Conservation (phyloP, 345 rosid species). For the Trapa incisa region DNA sequence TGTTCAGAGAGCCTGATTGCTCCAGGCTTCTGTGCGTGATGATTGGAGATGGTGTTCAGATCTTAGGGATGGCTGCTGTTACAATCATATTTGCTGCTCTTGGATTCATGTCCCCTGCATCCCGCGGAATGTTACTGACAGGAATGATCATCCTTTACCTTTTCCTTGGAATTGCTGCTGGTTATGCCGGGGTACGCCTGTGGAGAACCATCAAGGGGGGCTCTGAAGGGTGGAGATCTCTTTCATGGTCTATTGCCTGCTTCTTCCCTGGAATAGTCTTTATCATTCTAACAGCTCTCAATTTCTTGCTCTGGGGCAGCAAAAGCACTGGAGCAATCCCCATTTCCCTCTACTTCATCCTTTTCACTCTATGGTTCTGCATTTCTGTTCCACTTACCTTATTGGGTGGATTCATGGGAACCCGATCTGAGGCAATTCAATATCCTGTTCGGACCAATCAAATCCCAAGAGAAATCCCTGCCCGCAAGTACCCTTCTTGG, state of each 20-base stretch:
- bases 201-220: constrained; percentile 11
- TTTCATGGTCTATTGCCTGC: constrained; percentile 3
- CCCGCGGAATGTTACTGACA: constrained; percentile 4
- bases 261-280: constrained; percentile 9
- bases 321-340: constrained; percentile 1
- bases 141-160: constrained; percentile 1
- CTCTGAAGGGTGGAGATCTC: constrained; percentile 4
- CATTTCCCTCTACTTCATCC: background rate
- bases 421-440: background rate
- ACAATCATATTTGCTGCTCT: constrained; percentile 5
- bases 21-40: constrained; percentile 8
- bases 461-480: background rate
- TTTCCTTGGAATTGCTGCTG: constrained; percentile 2
- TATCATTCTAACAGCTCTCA: background rate
- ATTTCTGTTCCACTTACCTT: constrained; percentile 7
- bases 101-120: background rate
- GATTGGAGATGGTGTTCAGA: constrained; percentile 10
- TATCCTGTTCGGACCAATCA: background rate
- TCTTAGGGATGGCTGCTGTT: constrained; percentile 2
- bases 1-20: constrained; percentile 4
- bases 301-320: constrained; percentile 2
- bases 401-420: constrained; percentile 8
- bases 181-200: background rate
- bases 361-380: constrained; percentile 7
- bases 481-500: background rate